Percentiles rank a stretch among this genome's conserved stretches.
Conservation (phyloP, 768 basidiomycete species). For the Russula lepida region DNA sequence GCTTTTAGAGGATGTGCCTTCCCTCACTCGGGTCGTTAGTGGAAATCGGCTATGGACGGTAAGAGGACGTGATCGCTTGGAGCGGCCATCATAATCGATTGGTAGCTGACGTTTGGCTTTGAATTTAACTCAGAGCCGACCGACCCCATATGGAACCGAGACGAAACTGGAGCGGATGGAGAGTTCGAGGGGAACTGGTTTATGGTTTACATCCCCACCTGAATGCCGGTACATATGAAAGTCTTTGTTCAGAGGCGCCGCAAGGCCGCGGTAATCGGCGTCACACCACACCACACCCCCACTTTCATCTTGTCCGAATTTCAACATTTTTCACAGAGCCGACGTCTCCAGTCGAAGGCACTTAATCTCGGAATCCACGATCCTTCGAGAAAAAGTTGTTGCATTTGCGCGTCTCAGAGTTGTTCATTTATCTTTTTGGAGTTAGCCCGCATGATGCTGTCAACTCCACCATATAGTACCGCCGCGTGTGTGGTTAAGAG, state of each 20-base stretch:
- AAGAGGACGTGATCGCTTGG: conserved; percentile 1
- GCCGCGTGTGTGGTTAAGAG: conserved; percentile 5
- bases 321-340: conserved; percentile 13
- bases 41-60: conserved; percentile 21
- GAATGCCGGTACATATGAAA: conserved; percentile 13
- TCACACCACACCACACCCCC: not conserved
- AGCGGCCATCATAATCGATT: not conserved
- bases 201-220: conserved; percentile 18
- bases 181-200: conserved; percentile 10
- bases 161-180: conserved; percentile 16
- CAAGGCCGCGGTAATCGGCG: conserved; percentile 17
- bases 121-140: conserved; percentile 16
- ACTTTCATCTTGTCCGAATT: conserved; percentile 6
- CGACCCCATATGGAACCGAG: conserved; percentile 9
- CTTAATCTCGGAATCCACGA: conserved; percentile 17
- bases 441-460: conserved; percentile 19
- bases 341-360: conserved; percentile 11
- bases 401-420: conserved; percentile 9
- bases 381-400: conserved; percentile 15
- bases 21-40: conserved; percentile 16
- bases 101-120: conserved; percentile 14
- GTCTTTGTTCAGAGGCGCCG: conserved; percentile 10
- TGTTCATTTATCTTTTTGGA: conserved; percentile 20
- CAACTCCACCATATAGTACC: conserved; percentile 11
- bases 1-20: conserved; percentile 16